Evolutionary conservation across 2,329 filamentous ascomycete genomes (phyloP), one percentile per base, ranked within the genome.

Genomic region (Colletotrichum eremochloae): DNA sequence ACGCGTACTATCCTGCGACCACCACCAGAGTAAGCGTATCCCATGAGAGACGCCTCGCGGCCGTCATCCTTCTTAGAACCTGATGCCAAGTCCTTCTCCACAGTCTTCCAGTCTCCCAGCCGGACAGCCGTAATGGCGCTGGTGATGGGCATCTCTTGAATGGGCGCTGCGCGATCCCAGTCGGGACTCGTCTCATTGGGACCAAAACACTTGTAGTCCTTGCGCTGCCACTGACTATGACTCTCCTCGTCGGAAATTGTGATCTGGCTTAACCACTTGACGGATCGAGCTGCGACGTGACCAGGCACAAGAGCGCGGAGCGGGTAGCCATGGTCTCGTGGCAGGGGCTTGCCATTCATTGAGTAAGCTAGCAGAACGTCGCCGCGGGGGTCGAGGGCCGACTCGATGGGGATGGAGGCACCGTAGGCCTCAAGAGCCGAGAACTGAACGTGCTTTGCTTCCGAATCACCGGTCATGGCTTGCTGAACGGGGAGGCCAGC

Each of bases 131-230:
- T 92, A 66, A 93, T 91, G 62, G 91, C 91, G 70, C 89, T 91
- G 40, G 91, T 91, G 24, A 93, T 86, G 1, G 91, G 90, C 83
- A 92, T 88, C 76, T 92, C 90, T 75, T 93, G 91, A 40, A 93
- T 93, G 2, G 89, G 85, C 14, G 86, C 87, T 9, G 91, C 90
- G 33, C 83, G 82, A 62, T 90, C 88, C 90, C 90, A 92, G 79
- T 92, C 86, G 7, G 89, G 86, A 31, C 86, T 84, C 42, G 82
- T 82, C 78, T 90, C 85, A 76, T 91, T 91, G 4, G 91, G 90
- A 0, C 90, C 89, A 71, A 93, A 92, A 76, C 87, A 89, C 78
- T 93, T 93, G 81, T 93, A 93, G 78, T 93, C 91, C 24, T 87
- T 85, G 31, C 88, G 85, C 77, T 93, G 90, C 90, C 90, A 92